Conservation (phyloP, 352 stramenopile genomes). For the Blastocystis hominis region DNA sequence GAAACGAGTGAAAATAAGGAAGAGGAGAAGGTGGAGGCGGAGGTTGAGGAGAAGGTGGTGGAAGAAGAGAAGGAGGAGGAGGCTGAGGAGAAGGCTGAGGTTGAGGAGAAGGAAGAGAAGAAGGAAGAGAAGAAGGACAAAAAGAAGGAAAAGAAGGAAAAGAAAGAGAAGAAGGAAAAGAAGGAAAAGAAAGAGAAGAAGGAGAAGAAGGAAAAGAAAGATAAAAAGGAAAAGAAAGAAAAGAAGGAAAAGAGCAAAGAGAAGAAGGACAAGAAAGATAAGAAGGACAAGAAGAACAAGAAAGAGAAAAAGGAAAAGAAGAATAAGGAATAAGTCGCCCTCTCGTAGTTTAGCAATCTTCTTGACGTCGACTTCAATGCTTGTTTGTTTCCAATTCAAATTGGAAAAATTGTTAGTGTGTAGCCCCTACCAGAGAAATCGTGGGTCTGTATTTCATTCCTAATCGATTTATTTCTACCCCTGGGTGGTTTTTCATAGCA, state of each 20-base stretch:
- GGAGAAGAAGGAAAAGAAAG: background rate
- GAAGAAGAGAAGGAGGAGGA: background rate
- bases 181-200: constrained; percentile 12
- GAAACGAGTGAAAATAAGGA: background rate
- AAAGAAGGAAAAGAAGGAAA: constrained; percentile 30
- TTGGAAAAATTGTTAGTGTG: background rate
- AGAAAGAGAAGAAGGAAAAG: constrained; percentile 49
- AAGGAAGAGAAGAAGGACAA: constrained; percentile 38
- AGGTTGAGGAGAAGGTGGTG: background rate
- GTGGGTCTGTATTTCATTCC: background rate
- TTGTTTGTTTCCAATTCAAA: background rate
- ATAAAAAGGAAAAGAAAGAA: background rate
- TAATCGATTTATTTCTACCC: background rate
- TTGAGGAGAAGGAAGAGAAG: constrained; percentile 27
- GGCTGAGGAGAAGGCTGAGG: background rate
- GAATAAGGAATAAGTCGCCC: no score
- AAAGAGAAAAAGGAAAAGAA: constrained; percentile 1
- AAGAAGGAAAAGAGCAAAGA: background rate
- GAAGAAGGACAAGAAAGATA: constrained; percentile 55
- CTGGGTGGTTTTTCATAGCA: background rate
- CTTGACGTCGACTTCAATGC: no score
- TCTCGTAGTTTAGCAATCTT: no score
- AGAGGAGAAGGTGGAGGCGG: background rate
- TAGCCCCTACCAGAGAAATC: background rate
- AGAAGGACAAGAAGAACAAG: constrained; percentile 55